Percentiles rank a stretch among this genome's conserved stretches.
Evolutionary conservation across 2,329 filamentous ascomycete genomes (phyloP).

Genomic region (Neonectria magnoliae): DNA sequence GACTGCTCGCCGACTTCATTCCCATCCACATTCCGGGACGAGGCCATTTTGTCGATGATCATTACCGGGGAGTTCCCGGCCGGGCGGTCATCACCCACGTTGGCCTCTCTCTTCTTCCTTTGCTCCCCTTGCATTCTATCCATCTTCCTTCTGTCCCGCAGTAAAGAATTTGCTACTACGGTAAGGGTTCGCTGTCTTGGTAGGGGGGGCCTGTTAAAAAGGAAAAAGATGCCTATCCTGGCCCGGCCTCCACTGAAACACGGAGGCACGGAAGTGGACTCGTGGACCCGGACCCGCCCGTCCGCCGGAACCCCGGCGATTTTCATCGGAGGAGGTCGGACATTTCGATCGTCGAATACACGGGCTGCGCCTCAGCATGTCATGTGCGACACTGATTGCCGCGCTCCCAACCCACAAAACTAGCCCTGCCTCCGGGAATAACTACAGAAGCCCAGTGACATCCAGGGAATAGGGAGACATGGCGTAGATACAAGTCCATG

Average conservation of each 20-base stretch:
- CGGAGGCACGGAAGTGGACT: neutral
- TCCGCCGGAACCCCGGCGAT: slow-evolving; percentile 3
- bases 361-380: neutral
- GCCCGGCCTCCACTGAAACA: neutral
- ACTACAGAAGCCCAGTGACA: neutral
- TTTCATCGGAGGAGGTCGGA: slow-evolving; percentile 5
- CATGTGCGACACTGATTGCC: neutral
- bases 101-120: neutral
- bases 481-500: neutral
- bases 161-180: neutral
- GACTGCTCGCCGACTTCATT: slow-evolving; percentile 1
- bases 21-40: neutral
- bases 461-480: neutral
- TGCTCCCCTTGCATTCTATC: too few species aligned
- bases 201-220: slow-evolving; percentile 1
- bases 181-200: neutral
- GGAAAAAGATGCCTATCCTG: neutral
- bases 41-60: slow-evolving; percentile 1
- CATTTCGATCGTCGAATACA: slow-evolving; percentile 17
- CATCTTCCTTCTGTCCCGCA: neutral
- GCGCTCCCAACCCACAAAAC: neutral
- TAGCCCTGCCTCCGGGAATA: neutral
- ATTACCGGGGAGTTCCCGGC: slow-evolving; percentile 2
- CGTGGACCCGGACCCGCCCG: slow-evolving; percentile 10
- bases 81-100: neutral